Evolutionary conservation across 768 basidiomycete genomes (phyloP).

Genomic region (Naganishia randhawae): DNA sequence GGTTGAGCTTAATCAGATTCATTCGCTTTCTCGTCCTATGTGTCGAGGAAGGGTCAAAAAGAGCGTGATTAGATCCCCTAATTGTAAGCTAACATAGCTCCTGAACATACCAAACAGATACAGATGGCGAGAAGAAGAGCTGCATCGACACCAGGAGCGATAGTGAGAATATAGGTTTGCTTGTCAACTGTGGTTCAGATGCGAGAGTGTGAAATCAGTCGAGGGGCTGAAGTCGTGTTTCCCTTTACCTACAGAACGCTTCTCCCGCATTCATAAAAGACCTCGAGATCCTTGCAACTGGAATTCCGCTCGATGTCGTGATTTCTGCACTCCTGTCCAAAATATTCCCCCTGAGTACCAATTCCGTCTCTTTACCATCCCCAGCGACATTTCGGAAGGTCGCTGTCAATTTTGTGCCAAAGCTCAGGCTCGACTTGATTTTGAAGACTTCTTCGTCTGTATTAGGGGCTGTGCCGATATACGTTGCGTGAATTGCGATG

Average conservation of each 20-base stretch:
- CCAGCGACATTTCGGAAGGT: conserved; percentile 41
- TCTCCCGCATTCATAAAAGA: conserved; percentile 42
- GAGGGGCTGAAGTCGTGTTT: background rate
- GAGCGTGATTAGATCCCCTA: background rate
- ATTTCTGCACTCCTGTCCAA: conserved; percentile 46
- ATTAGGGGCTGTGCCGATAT: conserved; percentile 34
- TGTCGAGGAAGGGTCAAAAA: background rate
- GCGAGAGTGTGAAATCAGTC: background rate
- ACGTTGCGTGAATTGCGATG: conserved; percentile 39
- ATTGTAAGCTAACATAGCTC: background rate
- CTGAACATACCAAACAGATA: conserved; percentile 42
- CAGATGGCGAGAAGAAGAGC: conserved; percentile 47
- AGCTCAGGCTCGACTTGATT: conserved; percentile 29
- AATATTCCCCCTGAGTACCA: conserved; percentile 45
- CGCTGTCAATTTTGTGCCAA: conserved; percentile 48
- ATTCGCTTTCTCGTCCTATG: conserved; percentile 13
- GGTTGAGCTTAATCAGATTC: background rate
- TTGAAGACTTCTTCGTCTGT: conserved; percentile 39
- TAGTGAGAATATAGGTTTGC: conserved; percentile 45
- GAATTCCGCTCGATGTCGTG: conserved; percentile 33
- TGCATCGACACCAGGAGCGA: conserved; percentile 48
- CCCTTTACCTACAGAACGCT: conserved; percentile 33
- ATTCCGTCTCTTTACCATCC: conserved; percentile 34
- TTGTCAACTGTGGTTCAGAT: conserved; percentile 9
- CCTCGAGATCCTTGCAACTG: conserved; percentile 46